Percentiles rank a stretch among this genome's conserved stretches.
These are phyloP conservation scores for Pestalotiopsis sp. DNA, from an alignment of 2,329 filamentous ascomycete genomes.

Conservation along the genomic window DNA sequence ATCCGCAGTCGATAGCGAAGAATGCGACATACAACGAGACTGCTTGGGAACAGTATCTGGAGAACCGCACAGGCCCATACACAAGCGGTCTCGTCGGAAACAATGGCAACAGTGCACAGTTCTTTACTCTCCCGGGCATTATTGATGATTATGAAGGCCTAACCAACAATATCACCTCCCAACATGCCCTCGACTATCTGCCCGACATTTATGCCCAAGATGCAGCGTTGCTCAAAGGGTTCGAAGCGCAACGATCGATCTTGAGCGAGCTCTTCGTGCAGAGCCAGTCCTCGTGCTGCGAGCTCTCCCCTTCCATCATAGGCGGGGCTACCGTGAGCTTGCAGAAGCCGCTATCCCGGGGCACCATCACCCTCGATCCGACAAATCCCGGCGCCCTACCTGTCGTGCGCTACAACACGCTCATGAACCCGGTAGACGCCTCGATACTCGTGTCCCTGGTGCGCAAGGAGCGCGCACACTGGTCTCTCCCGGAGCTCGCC, in stretches of 20 bases:
- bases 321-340: conserved; percentile 19
- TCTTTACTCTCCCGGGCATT: not conserved
- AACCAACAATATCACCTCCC: conserved; percentile 4
- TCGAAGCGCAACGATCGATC: conserved; percentile 17
- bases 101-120: not conserved
- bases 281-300: conserved; percentile 4
- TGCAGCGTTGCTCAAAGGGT: conserved; percentile 21
- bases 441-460: conserved; percentile 44
- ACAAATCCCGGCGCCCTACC: conserved; percentile 46
- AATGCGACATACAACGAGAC: conserved; percentile 24
- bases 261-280: not conserved
- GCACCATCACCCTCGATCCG: conserved; percentile 54
- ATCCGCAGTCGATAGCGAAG: conserved; percentile 12
- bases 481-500: conserved; percentile 33
- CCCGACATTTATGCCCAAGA: conserved; percentile 23
- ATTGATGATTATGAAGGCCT: conserved; percentile 13
- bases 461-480: conserved; percentile 38
- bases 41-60: conserved; percentile 24
- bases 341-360: conserved; percentile 50
- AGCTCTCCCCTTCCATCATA: conserved; percentile 2
- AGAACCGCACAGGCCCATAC: conserved; percentile 27
- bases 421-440: conserved; percentile 54
- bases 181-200: conserved; percentile 22
- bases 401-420: conserved; percentile 45
- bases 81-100: conserved; percentile 18